phyloP scores from a whole-genome alignment of 345 rosid genomes.

The Bruguiera gymnorhiza region DNA sequence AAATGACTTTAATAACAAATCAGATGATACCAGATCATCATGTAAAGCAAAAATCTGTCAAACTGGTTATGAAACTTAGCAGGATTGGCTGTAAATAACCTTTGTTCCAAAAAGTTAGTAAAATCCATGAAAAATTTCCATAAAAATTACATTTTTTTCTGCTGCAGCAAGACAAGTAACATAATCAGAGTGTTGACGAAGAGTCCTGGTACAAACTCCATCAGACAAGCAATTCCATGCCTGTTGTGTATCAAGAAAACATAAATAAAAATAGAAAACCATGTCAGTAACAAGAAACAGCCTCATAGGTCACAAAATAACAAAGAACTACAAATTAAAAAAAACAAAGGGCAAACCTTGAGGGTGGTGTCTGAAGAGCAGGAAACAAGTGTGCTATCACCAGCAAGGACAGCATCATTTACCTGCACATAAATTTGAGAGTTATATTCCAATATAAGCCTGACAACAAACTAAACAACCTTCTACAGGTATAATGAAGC shows the following conservation, averaged over 20 bases:
- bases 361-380: constrained; percentile 96
- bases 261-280: constrained; percentile 12
- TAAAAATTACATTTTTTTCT: constrained; percentile 77
- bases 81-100: constrained; percentile 19
- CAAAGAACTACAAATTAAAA: neutral
- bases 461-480: neutral
- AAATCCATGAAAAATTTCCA: constrained; percentile 27
- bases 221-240: constrained; percentile 85
- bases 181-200: constrained; percentile 95
- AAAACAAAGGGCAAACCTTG: constrained; percentile 53
- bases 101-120: constrained; percentile 24
- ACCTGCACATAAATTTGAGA: constrained; percentile 48
- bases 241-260: constrained; percentile 36
- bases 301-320: constrained; percentile 1
- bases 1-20: constrained; percentile 30
- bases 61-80: constrained; percentile 14
- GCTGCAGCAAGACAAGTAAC: constrained; percentile 94
- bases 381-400: constrained; percentile 83
- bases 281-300: neutral
- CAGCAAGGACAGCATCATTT: constrained; percentile 76
- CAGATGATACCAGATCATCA: constrained; percentile 1
- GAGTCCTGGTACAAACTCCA: constrained; percentile 80
- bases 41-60: constrained; percentile 1
- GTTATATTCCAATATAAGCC: neutral
- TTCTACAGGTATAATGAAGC: neutral